These are phyloP conservation scores for Lactarius sp. DNA, from an alignment of 768 basidiomycete genomes.

Conservation along the genomic window DNA sequence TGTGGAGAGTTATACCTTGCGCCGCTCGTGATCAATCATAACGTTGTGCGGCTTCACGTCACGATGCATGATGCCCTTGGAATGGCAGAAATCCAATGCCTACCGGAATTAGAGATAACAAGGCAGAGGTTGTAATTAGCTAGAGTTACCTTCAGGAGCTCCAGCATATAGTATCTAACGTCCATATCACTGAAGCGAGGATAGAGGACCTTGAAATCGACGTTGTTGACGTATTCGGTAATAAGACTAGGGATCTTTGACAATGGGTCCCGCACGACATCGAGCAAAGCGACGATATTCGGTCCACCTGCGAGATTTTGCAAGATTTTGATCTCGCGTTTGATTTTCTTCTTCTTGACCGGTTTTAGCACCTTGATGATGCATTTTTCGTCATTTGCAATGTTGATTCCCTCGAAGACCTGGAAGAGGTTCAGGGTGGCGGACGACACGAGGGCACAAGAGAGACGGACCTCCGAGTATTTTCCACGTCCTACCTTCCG, in stretches of 20 bases:
- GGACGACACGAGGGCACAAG: constrained; percentile 10
- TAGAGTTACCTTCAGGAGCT: constrained; percentile 80
- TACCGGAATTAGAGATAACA: constrained; percentile 30
- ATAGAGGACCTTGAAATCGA: constrained; percentile 95
- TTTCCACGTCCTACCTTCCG: constrained; percentile 94
- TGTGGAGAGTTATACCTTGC: constrained; percentile 55
- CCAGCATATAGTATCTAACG: constrained; percentile 94
- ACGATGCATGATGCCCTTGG: constrained; percentile 97
- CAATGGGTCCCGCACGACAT: constrained; percentile 92
- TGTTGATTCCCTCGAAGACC: constrained; percentile 93
- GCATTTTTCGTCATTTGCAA: constrained; percentile 88
- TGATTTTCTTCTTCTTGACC: constrained; percentile 99
- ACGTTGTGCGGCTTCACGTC: constrained; percentile 99
- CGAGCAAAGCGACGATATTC: constrained; percentile 87
- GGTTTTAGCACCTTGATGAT: constrained; percentile 99
- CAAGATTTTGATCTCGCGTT: constrained; percentile 96
- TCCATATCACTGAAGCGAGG: constrained; percentile 94
- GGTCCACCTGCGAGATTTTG: constrained; percentile 96
- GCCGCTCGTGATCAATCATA: constrained; percentile 98
- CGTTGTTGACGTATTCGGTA: constrained; percentile 97
- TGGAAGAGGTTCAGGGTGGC: constrained; percentile 29
- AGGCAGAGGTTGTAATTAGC: not conserved
- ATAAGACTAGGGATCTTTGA: constrained; percentile 96
- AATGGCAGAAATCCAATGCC: constrained; percentile 97
- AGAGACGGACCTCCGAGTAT: constrained; percentile 74